A percentile compares a stretch with the other conserved stretches of the same genome.
Evolutionary conservation across 2,329 filamentous ascomycete genomes (phyloP).

Genomic region (Xylariaceae sp.): DNA sequence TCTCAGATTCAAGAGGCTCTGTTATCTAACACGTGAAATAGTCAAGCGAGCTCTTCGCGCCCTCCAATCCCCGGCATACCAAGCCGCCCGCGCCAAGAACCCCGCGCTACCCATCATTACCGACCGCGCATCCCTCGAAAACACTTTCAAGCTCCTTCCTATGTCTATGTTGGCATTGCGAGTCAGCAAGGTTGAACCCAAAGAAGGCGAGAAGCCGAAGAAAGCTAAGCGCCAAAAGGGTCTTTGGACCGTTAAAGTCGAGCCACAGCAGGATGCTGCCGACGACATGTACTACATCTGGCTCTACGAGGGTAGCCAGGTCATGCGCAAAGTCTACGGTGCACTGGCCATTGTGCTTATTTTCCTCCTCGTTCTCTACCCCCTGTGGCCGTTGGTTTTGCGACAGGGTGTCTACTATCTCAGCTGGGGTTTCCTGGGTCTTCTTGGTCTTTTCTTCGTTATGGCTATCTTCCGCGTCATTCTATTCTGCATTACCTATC

Average conservation of each 20-base stretch:
- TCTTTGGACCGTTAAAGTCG: slow-evolving; percentile 90
- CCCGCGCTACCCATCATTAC: slow-evolving; percentile 80
- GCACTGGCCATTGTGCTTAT: slow-evolving; percentile 75
- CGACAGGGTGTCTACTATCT: slow-evolving; percentile 95
- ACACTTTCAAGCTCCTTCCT: slow-evolving; percentile 89
- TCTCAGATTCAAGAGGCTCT: background rate
- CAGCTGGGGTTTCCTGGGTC: slow-evolving; percentile 84
- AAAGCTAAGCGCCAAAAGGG: slow-evolving; percentile 88
- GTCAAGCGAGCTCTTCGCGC: slow-evolving; percentile 95
- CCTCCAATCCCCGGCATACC: slow-evolving; percentile 81
- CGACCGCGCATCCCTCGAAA: slow-evolving; percentile 83
- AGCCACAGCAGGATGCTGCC: slow-evolving; percentile 85
- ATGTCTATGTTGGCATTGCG: slow-evolving; percentile 90
- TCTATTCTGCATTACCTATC: slow-evolving; percentile 88
- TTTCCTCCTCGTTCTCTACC: slow-evolving; percentile 88
- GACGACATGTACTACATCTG: slow-evolving; percentile 94
- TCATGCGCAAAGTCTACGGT: slow-evolving; percentile 90
- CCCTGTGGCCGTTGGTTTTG: slow-evolving; percentile 88
- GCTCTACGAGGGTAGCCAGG: slow-evolving; percentile 90
- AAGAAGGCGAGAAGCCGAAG: slow-evolving; percentile 68
- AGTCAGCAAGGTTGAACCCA: slow-evolving; percentile 74
- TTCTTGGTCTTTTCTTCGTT: slow-evolving; percentile 89
- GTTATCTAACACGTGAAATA: slow-evolving; percentile 34
- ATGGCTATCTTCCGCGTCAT: slow-evolving; percentile 98
- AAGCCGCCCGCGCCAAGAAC: slow-evolving; percentile 86